These are phyloP conservation scores for Talaromyces sp. DNA, from an alignment of 2,329 filamentous ascomycete genomes.

Conservation along the genomic window DNA sequence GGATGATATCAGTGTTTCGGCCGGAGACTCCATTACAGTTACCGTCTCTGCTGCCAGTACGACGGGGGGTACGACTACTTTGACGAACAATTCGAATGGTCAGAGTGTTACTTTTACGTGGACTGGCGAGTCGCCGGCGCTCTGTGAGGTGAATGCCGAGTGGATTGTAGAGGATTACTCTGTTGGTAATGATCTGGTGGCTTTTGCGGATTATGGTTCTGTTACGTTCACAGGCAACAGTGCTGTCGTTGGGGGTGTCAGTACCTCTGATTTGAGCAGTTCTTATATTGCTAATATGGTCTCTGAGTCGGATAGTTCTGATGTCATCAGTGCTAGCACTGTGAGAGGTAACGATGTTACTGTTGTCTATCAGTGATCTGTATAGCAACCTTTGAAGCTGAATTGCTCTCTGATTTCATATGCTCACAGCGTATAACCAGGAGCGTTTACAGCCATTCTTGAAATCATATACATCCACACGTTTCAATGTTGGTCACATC, in stretches of 20 bases:
- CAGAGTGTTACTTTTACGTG: slow-evolving; percentile 3
- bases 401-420: no score
- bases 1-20: slow-evolving; percentile 8
- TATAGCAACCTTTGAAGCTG: no score
- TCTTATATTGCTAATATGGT: slow-evolving; percentile 17
- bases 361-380: slow-evolving; percentile 8
- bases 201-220: slow-evolving; percentile 17
- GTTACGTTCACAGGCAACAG: slow-evolving; percentile 15
- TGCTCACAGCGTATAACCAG: no score
- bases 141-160: slow-evolving; percentile 15
- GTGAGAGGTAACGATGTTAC: slow-evolving; percentile 12
- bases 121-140: slow-evolving; percentile 1
- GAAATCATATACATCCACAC: no score
- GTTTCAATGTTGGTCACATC: no score
- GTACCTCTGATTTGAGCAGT: background rate
- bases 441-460: no score
- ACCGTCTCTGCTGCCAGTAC: slow-evolving; percentile 8
- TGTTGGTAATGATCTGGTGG: slow-evolving; percentile 8
- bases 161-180: slow-evolving; percentile 19
- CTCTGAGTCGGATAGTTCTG: slow-evolving; percentile 3
- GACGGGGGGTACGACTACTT: background rate
- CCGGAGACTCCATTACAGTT: slow-evolving; percentile 17
- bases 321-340: slow-evolving; percentile 10
- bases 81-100: slow-evolving; percentile 8
- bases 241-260: slow-evolving; percentile 12